Evolutionary conservation across 2,329 filamentous ascomycete genomes (phyloP), one percentile per base, ranked within the genome.

Genomic region (Alternaria viburni): DNA sequence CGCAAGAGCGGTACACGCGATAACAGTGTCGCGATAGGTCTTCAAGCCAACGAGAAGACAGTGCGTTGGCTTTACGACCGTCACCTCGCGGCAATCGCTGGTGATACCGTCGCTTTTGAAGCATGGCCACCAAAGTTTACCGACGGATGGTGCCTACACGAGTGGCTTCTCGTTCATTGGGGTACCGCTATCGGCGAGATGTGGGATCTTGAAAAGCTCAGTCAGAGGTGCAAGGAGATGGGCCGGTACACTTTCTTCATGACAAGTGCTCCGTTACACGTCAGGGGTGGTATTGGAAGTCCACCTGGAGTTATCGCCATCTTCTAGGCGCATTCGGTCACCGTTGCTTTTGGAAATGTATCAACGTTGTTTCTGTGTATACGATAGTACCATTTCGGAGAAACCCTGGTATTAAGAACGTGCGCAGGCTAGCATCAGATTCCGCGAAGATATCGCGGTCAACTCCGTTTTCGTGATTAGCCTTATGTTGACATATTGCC

Each of bases 241-340:
- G 79, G 82, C 43, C 80, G 84, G 17, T 90, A 87, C 75, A 86
- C 82, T 1, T 91, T 91, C 70, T 84, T 91, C 77, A 78, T 91
- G 10, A 88, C 86, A 0, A 89, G 86, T 66, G 82, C 82, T 13
- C 88, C 88, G 1, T 72, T 89, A 57, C 88, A 90, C 74, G 82
- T 88, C 15, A 83, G 84, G 4, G 85, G 87, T 26, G 76, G 75
- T 1, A 77, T 79, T 62, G 75, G 76, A 47, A 78, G 74, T 59
- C 76, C 77, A 15, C 77, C 77, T 9, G 75, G 75, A n/a, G 77
- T 74, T 23, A 76, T 79, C 57, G 76, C 75, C 8, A 70, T 79
- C 11, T 76, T 79, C 43, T 79, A 67, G 52, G 13, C 28, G 11
- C 36, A 15, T 17, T 36, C 4, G 1, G 7, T 8, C 17, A 51